phyloP scores from a whole-genome alignment of 495 filamentous ascomycete genomes.

The Tuber indicum region DNA sequence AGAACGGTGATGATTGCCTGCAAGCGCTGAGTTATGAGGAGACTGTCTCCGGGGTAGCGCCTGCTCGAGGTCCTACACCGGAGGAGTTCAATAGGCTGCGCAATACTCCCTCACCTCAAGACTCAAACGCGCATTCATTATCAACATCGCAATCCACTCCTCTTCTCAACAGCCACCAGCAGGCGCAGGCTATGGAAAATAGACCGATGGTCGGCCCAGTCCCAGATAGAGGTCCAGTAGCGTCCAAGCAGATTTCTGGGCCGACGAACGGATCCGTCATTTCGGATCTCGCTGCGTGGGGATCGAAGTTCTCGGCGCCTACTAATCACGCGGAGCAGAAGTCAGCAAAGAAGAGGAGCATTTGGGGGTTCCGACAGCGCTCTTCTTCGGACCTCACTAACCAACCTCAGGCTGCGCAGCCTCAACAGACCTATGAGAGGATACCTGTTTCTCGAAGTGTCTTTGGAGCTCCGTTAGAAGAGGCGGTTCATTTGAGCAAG shows the following conservation, averaged over 20 bases:
- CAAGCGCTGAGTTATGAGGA: slow-evolving; percentile 81
- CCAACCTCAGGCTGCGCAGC: slow-evolving; percentile 6
- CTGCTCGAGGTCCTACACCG: slow-evolving; percentile 50
- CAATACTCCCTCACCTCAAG: slow-evolving; percentile 48
- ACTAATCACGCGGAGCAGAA: slow-evolving; percentile 57
- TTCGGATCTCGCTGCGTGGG: slow-evolving; percentile 80
- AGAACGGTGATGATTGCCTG: slow-evolving; percentile 51
- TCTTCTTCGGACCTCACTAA: slow-evolving; percentile 54
- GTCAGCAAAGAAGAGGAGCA: slow-evolving; percentile 79
- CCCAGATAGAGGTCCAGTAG: slow-evolving; percentile 19
- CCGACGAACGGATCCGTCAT: slow-evolving; percentile 83
- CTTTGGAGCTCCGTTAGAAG: slow-evolving; percentile 78
- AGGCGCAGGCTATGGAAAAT: slow-evolving; percentile 1
- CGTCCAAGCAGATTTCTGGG: slow-evolving; percentile 65
- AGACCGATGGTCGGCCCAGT: slow-evolving; percentile 8
- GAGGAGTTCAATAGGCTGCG: slow-evolving; percentile 37
- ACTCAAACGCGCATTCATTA: slow-evolving; percentile 34
- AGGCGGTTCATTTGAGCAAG: slow-evolving; percentile 73
- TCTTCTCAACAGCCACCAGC: neutral
- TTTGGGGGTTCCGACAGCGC: slow-evolving; percentile 79
- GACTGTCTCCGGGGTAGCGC: slow-evolving; percentile 66
- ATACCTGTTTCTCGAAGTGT: slow-evolving; percentile 45
- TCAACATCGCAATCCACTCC: slow-evolving; percentile 43
- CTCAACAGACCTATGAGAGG: slow-evolving; percentile 30
- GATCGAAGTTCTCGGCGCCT: slow-evolving; percentile 42